Percentiles rank a stretch among this genome's conserved stretches.
Conservation (phyloP, 2,329 filamentous ascomycete species). For the Fusarium sacchari region DNA sequence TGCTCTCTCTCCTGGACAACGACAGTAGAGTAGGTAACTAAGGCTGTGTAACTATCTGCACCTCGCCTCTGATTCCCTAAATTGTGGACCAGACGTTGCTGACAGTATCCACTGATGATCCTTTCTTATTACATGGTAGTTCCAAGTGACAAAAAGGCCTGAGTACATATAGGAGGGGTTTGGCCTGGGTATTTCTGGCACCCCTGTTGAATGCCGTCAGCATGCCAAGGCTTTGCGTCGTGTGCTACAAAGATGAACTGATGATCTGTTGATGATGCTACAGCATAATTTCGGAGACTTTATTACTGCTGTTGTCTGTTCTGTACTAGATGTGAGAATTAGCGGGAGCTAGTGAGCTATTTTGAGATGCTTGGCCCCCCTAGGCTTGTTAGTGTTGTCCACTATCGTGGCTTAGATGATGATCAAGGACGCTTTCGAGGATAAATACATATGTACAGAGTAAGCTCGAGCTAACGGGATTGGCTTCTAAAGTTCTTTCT, state of each 20-base stretch:
- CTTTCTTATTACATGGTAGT: not conserved
- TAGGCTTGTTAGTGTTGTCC: not conserved
- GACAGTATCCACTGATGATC: slow-evolving; percentile 14
- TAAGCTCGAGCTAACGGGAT: not conserved
- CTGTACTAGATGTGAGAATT: not conserved
- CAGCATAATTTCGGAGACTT: not conserved
- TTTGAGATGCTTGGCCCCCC: not conserved
- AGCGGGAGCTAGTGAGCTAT: not conserved
- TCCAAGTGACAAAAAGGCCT: not conserved
- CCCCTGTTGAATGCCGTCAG: not conserved
- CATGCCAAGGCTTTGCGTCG: not conserved
- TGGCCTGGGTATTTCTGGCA: not conserved
- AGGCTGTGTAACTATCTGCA: slow-evolving; percentile 22
- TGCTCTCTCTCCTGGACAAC: not conserved
- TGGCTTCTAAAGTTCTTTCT: not conserved
- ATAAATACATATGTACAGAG: not conserved
- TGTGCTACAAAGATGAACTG: not conserved
- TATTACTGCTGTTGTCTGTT: not conserved
- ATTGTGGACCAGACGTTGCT: slow-evolving; percentile 18
- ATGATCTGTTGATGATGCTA: not conserved
- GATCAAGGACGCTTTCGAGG: not conserved
- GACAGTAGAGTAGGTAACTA: not conserved
- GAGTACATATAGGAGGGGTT: fast-evolving
- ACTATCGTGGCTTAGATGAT: slow-evolving; percentile 14
- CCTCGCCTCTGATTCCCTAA: slow-evolving; percentile 25